phyloP scores from a whole-genome alignment of 2,329 filamentous ascomycete species.

The Penicillium hesseltinei region DNA sequence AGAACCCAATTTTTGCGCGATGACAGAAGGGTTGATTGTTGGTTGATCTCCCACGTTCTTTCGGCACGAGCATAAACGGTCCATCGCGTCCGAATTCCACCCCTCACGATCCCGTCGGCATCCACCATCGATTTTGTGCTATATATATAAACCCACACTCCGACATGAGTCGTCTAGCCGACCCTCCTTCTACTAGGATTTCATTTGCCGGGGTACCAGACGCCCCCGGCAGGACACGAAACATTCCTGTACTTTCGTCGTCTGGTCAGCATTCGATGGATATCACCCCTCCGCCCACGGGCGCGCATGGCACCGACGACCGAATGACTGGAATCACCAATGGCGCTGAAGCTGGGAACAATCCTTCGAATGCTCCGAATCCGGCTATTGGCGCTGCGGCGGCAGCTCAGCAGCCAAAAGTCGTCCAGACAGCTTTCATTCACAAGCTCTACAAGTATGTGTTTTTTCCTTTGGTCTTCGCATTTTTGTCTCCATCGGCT shows the following conservation, averaged over 20 bases:
- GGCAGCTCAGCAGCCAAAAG: conserved; percentile 84
- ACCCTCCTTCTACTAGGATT: conserved; percentile 42
- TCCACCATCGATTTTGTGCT: conserved; percentile 5
- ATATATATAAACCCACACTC: neutral
- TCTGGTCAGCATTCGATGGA: conserved; percentile 52
- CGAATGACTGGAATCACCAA: conserved; percentile 40
- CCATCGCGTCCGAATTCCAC: conserved; percentile 18
- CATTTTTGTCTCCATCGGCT: conserved; percentile 13
- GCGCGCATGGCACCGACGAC: conserved; percentile 53
- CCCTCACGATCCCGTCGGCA: conserved; percentile 12
- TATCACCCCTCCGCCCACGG: conserved; percentile 48
- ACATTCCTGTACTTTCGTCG: conserved; percentile 50
- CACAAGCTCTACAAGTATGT: conserved; percentile 97
- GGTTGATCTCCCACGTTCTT: conserved; percentile 35
- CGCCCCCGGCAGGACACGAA: conserved; percentile 49
- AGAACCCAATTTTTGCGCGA: conserved; percentile 18
- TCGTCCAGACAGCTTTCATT: conserved; percentile 97
- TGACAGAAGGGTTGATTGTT: conserved; percentile 30
- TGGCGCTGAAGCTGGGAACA: conserved; percentile 30
- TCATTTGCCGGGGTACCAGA: conserved; percentile 45
- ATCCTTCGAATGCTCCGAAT: conserved; percentile 28
- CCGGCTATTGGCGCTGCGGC: conserved; percentile 47
- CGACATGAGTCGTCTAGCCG: conserved; percentile 44
- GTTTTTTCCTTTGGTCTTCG: neutral
- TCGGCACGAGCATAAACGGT: conserved; percentile 26